These are phyloP conservation scores for Thielaviopsis euricoi DNA, from an alignment of 2,329 filamentous ascomycete genomes.

Conservation along the genomic window DNA sequence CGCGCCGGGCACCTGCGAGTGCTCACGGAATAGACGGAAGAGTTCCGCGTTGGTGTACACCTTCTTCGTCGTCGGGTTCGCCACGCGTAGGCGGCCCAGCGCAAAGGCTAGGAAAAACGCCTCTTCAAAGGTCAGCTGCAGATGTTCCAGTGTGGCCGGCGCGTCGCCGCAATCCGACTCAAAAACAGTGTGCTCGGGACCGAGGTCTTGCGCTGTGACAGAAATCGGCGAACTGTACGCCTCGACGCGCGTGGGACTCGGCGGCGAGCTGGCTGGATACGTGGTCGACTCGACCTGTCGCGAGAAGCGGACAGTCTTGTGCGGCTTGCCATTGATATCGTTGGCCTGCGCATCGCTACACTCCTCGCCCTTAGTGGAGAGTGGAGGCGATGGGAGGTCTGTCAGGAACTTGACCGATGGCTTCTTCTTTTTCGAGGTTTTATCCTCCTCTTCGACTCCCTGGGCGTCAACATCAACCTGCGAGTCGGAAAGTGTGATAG, in stretches of 20 bases:
- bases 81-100: constrained; percentile 55
- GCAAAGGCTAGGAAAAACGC: constrained; percentile 79
- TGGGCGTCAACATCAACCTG: background rate
- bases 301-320: constrained; percentile 56
- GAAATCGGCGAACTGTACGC: constrained; percentile 14
- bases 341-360: background rate
- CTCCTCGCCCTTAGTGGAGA: background rate
- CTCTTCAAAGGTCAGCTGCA: constrained; percentile 84
- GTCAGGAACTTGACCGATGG: background rate
- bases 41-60: constrained; percentile 38
- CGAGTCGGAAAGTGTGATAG: constrained; percentile 5
- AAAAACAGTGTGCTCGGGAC: constrained; percentile 2
- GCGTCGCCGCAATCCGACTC: background rate
- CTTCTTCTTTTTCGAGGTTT: background rate
- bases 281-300: constrained; percentile 49
- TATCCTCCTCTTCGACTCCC: background rate
- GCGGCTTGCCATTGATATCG: constrained; percentile 20
- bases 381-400: constrained; percentile 4
- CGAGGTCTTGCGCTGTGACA: constrained; percentile 11
- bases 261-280: constrained; percentile 35
- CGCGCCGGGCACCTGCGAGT: constrained; percentile 52
- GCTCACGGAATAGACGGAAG: constrained; percentile 48
- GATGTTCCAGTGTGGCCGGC: constrained; percentile 53
- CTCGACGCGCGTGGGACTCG: constrained; percentile 25
- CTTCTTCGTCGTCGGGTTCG: constrained; percentile 28